Conservation (phyloP, 2,329 filamentous ascomycete genomes). For the Diaporthe sp. region DNA sequence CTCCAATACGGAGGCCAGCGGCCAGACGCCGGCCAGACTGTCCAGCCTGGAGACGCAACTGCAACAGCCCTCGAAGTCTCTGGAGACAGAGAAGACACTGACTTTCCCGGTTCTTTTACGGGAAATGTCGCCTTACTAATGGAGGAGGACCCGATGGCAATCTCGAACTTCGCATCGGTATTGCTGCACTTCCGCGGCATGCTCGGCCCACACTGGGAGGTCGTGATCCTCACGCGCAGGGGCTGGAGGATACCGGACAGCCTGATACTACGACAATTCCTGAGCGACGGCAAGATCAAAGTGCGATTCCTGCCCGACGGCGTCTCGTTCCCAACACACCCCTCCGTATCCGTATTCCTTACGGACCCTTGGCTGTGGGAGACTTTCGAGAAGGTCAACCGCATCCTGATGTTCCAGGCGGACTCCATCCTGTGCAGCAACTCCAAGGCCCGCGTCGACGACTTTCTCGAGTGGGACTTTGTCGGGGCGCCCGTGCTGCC, state of each 20-base stretch:
- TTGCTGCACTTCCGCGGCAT: conserved; percentile 24
- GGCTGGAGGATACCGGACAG: conserved; percentile 14
- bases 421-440: conserved; percentile 50
- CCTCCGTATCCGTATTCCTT: conserved; percentile 49
- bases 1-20: neutral
- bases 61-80: neutral
- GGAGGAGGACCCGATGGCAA: conserved; percentile 25
- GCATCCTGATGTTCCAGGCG: conserved; percentile 51
- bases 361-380: conserved; percentile 49
- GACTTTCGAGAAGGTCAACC: conserved; percentile 45
- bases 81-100: neutral
- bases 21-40: neutral
- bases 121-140: conserved; percentile 26
- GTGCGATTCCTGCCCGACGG: conserved; percentile 50
- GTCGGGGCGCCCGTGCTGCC: conserved; percentile 44
- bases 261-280: conserved; percentile 3
- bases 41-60: neutral
- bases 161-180: conserved; percentile 22
- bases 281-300: conserved; percentile 45
- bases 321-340: conserved; percentile 44
- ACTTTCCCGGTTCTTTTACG: conserved; percentile 1
- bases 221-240: conserved; percentile 24
- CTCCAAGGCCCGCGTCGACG: conserved; percentile 43
- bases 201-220: conserved; percentile 22
- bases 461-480: conserved; percentile 48